phyloP scores from a whole-genome alignment of 352 stramenopile genomes.

The Pythium pyrilobum region DNA sequence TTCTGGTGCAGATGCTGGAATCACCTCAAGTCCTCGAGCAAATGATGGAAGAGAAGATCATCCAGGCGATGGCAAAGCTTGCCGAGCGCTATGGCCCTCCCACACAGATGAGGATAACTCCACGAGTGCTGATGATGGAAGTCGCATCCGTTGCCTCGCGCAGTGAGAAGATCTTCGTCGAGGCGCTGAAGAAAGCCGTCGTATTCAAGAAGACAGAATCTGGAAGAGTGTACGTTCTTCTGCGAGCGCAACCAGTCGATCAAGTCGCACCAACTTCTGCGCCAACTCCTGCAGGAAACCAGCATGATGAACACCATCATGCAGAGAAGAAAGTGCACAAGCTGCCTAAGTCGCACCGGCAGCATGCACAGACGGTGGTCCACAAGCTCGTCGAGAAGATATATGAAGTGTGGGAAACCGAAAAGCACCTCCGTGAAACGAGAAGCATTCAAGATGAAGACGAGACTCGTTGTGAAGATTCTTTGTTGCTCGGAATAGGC shows the following conservation, averaged over 20 bases:
- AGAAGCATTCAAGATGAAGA: conserved; percentile 11
- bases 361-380: conserved; percentile 52
- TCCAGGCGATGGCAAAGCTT: conserved; percentile 69
- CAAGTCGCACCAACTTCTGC: background rate
- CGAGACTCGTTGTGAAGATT: background rate
- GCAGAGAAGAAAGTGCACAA: conserved; percentile 32
- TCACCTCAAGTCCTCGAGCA: conserved; percentile 81
- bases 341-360: conserved; percentile 61
- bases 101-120: conserved; percentile 76
- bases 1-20: conserved; percentile 73
- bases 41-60: conserved; percentile 86
- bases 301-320: conserved; percentile 1
- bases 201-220: conserved; percentile 77
- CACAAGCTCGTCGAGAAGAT: conserved; percentile 66
- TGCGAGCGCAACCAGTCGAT: conserved; percentile 1
- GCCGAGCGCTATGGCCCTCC: conserved; percentile 61
- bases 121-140: conserved; percentile 75
- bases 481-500: conserved; percentile 38
- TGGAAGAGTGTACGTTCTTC: conserved; percentile 71
- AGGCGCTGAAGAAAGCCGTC: conserved; percentile 63
- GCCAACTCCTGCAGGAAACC: background rate
- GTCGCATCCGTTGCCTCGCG: conserved; percentile 61
- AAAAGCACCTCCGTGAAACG: conserved; percentile 29
- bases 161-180: conserved; percentile 74
- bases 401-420: conserved; percentile 37